Evolutionary conservation across 139 green algal genomes (phyloP).

Genomic region (Ettlia oleoabundans): DNA sequence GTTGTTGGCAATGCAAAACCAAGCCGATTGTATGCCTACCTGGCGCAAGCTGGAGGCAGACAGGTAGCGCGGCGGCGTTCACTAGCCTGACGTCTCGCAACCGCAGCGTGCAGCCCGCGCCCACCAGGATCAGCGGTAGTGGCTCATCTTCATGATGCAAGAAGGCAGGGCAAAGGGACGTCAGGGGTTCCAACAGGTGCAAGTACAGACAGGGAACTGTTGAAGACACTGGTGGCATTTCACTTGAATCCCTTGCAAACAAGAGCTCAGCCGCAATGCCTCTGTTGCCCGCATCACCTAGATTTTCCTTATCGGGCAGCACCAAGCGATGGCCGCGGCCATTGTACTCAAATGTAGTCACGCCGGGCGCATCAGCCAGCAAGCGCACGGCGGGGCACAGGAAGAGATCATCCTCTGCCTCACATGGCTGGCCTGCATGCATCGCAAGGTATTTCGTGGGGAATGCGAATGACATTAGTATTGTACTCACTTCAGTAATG

Average conservation of each 20-base stretch:
- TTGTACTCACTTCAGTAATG: too few relatives aligned
- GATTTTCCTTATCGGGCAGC: conserved; percentile 56
- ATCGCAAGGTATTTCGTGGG: too few relatives aligned
- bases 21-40: conserved; percentile 34
- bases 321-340: conserved; percentile 68
- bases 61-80: conserved; percentile 70
- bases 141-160: conserved; percentile 45
- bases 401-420: conserved; percentile 72
- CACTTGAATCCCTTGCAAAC: too few relatives aligned
- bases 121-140: conserved; percentile 89
- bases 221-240: too few relatives aligned
- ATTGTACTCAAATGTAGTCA: conserved; percentile 75
- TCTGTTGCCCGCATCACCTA: conserved; percentile 11
- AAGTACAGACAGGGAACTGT: too few relatives aligned
- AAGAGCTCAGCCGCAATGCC: too few relatives aligned
- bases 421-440: conserved; percentile 33
- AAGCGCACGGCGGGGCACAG: conserved; percentile 84
- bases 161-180: neutral
- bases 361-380: conserved; percentile 77
- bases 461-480: too few relatives aligned
- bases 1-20: too few relatives aligned
- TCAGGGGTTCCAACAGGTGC: too few relatives aligned
- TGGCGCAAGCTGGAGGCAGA: conserved; percentile 71
- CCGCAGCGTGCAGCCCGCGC: conserved; percentile 67
- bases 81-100: conserved; percentile 84